phyloP scores from a whole-genome alignment of 2,329 filamentous ascomycete genomes.

The Blastomyces gilchristii region DNA sequence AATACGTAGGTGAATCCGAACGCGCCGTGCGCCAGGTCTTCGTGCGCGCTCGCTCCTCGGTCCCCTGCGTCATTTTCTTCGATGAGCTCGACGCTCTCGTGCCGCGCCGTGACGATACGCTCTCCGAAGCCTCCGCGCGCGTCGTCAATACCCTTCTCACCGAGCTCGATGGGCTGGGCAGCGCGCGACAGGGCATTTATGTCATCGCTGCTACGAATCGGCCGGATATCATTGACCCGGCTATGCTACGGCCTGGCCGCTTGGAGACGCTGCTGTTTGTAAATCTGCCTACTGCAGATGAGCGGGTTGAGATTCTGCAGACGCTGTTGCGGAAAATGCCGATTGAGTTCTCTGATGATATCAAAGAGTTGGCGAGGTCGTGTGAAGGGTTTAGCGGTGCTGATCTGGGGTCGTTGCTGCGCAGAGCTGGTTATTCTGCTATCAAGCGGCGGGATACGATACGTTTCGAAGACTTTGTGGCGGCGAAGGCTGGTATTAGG shows the following conservation, averaged over 20 bases:
- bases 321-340: constrained; percentile 48
- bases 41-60: constrained; percentile 69
- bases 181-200: constrained; percentile 72
- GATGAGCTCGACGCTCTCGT: constrained; percentile 93
- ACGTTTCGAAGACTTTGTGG: constrained; percentile 35
- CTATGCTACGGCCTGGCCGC: constrained; percentile 84
- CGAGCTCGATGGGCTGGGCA: constrained; percentile 74
- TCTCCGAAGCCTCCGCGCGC: constrained; percentile 72
- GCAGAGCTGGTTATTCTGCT: constrained; percentile 50
- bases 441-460: constrained; percentile 42
- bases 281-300: constrained; percentile 66
- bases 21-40: constrained; percentile 88
- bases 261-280: constrained; percentile 84
- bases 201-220: constrained; percentile 92
- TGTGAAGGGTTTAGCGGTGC: constrained; percentile 71
- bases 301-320: constrained; percentile 74
- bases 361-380: constrained; percentile 57
- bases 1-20: constrained; percentile 94
- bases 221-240: constrained; percentile 91
- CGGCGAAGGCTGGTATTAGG: constrained; percentile 31
- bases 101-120: constrained; percentile 65
- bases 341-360: constrained; percentile 42
- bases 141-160: constrained; percentile 94
- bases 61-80: constrained; percentile 94
- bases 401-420: constrained; percentile 50